Percentiles rank a stretch among this genome's conserved stretches.
Conservation (phyloP, 257 asterid species). For the Prunella vulgaris region DNA sequence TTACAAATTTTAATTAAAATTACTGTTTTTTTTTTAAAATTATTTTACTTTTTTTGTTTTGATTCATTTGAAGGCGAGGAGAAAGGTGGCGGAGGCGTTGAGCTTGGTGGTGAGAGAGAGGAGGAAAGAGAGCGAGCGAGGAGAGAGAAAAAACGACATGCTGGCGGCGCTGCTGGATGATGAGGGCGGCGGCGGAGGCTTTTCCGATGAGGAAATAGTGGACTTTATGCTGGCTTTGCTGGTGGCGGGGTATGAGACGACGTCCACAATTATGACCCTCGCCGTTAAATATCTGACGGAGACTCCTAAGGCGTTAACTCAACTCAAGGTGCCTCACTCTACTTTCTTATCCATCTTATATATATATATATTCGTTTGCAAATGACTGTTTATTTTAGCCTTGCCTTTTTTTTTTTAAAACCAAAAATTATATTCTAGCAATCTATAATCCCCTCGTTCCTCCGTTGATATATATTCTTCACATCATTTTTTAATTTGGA, state of each 20-base stretch:
- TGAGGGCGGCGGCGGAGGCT: constrained; percentile 66
- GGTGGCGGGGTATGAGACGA: constrained; percentile 96
- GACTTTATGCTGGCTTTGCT: constrained; percentile 88
- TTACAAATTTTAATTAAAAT: not conserved
- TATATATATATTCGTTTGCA: too few relatives aligned
- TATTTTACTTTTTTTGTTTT: not conserved
- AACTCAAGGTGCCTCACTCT: constrained; percentile 60
- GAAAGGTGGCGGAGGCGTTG: constrained; percentile 95
- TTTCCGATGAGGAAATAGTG: constrained; percentile 92
- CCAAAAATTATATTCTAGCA: too few relatives aligned
- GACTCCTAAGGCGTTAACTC: constrained; percentile 67
- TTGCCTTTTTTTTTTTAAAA: too few relatives aligned
- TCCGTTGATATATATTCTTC: too few relatives aligned
- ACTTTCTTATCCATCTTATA: too few relatives aligned
- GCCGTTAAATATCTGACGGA: constrained; percentile 88
- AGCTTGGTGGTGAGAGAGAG: constrained; percentile 74
- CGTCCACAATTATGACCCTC: constrained; percentile 91
- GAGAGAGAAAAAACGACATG: constrained; percentile 80
- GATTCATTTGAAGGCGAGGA: constrained; percentile 53
- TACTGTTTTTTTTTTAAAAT: too few relatives aligned
- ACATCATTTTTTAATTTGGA: too few relatives aligned
- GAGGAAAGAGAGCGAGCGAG: constrained; percentile 56
- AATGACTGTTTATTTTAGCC: too few relatives aligned
- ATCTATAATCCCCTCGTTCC: too few relatives aligned
- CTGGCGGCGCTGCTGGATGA: constrained; percentile 84